phyloP scores from a whole-genome alignment of 78 protist genomes.

The Polysphondylium violaceum region DNA sequence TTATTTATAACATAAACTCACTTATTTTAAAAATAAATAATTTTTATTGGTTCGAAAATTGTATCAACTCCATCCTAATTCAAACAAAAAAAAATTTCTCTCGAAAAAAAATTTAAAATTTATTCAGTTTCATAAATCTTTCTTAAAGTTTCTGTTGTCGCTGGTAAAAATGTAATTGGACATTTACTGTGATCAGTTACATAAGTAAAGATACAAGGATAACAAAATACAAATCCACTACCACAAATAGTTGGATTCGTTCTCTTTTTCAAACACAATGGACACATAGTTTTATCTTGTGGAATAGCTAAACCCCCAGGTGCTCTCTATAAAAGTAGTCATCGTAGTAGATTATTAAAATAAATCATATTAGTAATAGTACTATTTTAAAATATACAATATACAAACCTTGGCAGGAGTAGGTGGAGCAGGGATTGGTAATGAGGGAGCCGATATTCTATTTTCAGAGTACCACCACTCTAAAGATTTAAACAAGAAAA shows the following conservation, averaged over 20 bases:
- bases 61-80: too few relatives aligned
- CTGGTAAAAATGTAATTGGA: constrained; percentile 70
- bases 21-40: too few relatives aligned
- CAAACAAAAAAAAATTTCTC: too few relatives aligned
- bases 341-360: background rate
- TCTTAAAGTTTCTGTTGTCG: constrained; percentile 53
- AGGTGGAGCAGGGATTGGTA: constrained; percentile 82
- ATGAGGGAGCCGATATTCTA: constrained; percentile 41
- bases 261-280: constrained; percentile 46
- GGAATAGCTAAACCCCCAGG: constrained; percentile 62
- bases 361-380: background rate
- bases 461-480: constrained; percentile 85
- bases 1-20: too few relatives aligned
- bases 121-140: constrained; percentile 76
- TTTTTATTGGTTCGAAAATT: too few relatives aligned
- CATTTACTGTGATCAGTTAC: constrained; percentile 61
- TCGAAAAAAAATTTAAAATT: too few relatives aligned
- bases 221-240: constrained; percentile 80
- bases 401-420: constrained; percentile 41
- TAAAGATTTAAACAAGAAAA: constrained; percentile 63
- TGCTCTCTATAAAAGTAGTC: constrained; percentile 7
- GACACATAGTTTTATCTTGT: constrained; percentile 59
- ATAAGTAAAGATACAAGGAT: constrained; percentile 65
- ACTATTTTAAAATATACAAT: background rate
- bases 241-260: constrained; percentile 78